phyloP scores from a whole-genome alignment of 495 filamentous ascomycete genomes.

The Trichoderma orchidacearum region DNA sequence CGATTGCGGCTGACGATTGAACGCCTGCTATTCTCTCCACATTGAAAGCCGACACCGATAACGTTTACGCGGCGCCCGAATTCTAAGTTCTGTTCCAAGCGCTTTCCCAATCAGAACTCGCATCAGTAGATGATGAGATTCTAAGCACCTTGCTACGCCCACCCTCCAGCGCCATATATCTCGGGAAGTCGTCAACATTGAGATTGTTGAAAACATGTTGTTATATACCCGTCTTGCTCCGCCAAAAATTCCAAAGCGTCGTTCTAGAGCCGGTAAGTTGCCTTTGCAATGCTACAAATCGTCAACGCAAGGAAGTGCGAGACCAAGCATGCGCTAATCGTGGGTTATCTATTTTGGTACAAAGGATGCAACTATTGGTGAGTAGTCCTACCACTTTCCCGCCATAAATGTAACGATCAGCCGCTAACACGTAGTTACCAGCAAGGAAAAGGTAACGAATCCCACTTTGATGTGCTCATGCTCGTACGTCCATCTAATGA shows the following conservation, averaged over 20 bases:
- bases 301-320: background rate
- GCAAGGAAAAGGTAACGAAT: conserved; percentile 36
- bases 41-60: background rate
- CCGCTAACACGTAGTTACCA: conserved; percentile 7
- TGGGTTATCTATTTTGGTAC: background rate
- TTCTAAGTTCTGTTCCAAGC: background rate
- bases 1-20: background rate
- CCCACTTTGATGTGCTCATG: background rate
- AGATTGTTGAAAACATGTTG: conserved; percentile 26
- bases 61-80: background rate
- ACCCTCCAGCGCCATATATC: background rate
- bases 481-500: background rate
- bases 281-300: background rate
- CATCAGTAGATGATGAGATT: background rate
- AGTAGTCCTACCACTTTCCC: conserved; percentile 10
- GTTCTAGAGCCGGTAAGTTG: conserved; percentile 47
- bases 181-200: background rate
- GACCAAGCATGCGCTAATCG: background rate
- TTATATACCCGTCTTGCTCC: conserved; percentile 42
- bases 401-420: conserved; percentile 5
- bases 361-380: conserved; percentile 47
- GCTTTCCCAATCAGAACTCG: background rate
- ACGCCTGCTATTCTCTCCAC: background rate
- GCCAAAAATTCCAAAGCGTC: conserved; percentile 45
- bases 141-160: background rate